Evolutionary conservation across 192 early-diverging fungal genomes (phyloP), one percentile per base, ranked within the genome.

Genomic region (Gaertneriomyces semiglobifer): DNA sequence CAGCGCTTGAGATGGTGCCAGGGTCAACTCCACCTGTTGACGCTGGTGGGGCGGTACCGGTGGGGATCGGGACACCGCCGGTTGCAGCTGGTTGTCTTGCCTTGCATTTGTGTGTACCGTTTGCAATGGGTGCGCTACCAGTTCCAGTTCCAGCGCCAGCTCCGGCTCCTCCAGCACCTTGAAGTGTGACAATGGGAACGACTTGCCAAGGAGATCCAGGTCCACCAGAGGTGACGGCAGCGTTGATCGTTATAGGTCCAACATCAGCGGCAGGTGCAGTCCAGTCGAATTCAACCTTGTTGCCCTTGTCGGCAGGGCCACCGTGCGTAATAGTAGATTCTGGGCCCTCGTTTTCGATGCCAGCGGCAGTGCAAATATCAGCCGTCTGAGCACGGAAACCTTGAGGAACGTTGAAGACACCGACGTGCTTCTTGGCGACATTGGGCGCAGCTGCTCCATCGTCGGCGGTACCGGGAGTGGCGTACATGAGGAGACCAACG

Each of bases 341-440:
- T 9, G 62, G 66, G 18, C 60, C 60, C 2, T 74, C 69, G n/a
- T 77, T 65, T 10, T 19, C 5, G 58, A 74, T 62, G 7, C 50
- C 60, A 48, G 60, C 64, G 11, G 60, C 69, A 19, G 40, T 41
- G 60, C 76, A 77, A 25, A 64, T 44, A 40, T 51, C 50, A 12
- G 71, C 72, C 5, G 67, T 77, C 55, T 77, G 76, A 7, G 68
- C 76, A 46, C 76, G 71, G 62, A 77, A 64, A 14, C 68, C 68
- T 9, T 46, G 9, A 12, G 74, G 65, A 0, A 64, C 66, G 40
- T 74, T 56, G 47, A 74, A 74, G 46, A 41, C 46, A 52, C 66
- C 66, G 58, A 68, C 58, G 48, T 68, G 66, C 39, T 56, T 5
- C 38, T 62, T 63, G 19, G 40, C 14, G 6, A 63, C 62, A 39